Percentiles rank a stretch among this genome's conserved stretches.
phyloP scores from a whole-genome alignment of 257 asterid genomes.

The Przewalskia tangutica region DNA sequence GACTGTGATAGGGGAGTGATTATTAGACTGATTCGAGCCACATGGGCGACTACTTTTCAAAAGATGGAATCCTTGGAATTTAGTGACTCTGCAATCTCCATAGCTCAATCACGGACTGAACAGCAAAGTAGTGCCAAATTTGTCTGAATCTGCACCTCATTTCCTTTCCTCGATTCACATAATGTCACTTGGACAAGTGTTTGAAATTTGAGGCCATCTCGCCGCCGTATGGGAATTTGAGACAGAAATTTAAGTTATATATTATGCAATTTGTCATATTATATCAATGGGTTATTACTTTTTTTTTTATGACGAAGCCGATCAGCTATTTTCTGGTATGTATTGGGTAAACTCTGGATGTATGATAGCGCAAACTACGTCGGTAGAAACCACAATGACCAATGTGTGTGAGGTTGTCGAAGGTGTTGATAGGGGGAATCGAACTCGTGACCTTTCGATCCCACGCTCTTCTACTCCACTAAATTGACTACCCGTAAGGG shows the following conservation, averaged over 20 bases:
- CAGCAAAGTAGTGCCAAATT: background rate
- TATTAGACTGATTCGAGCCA: background rate
- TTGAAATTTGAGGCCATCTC: background rate
- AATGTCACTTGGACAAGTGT: background rate
- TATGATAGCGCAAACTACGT: no score
- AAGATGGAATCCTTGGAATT: background rate
- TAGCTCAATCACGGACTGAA: background rate
- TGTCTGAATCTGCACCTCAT: background rate
- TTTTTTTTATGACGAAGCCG: no score
- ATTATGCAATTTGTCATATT: background rate
- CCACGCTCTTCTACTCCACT: no score
- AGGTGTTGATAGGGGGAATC: no score
- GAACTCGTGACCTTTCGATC: no score
- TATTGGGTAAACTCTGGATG: no score
- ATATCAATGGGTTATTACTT: background rate
- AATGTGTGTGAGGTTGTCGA: no score
- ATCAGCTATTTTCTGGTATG: no score
- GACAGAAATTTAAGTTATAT: background rate
- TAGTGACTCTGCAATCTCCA: background rate
- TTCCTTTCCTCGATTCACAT: background rate
- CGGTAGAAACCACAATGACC: no score
- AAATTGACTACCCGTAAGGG: no score
- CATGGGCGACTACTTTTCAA: background rate
- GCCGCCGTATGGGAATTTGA: background rate
- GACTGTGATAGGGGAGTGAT: background rate